These are phyloP conservation scores for Dioscorea zingiberensis DNA, from an alignment of 106 monocot species.

Conservation along the genomic window DNA sequence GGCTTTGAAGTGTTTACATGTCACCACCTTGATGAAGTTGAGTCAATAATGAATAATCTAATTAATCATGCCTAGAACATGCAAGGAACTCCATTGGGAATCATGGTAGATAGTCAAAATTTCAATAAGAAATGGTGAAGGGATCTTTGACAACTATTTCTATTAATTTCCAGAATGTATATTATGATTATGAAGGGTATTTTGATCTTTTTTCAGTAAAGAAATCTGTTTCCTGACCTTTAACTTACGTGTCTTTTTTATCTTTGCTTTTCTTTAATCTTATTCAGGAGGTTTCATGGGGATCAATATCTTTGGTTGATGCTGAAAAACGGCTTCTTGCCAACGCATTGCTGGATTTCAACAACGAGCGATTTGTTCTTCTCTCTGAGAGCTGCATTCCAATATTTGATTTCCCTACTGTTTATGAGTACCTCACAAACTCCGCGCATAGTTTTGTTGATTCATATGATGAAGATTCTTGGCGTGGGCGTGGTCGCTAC, in stretches of 20 bases:
- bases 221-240: constrained; percentile 1
- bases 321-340: constrained; percentile 47
- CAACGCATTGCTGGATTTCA: constrained; percentile 40
- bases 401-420: constrained; percentile 30
- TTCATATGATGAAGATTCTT: constrained; percentile 28
- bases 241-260: not conserved
- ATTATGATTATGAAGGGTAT: too few relatives aligned
- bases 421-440: constrained; percentile 35
- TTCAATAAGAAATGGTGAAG: too few relatives aligned
- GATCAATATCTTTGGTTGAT: constrained; percentile 30
- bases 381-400: constrained; percentile 55
- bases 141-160: too few relatives aligned
- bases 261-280: not conserved
- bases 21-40: too few relatives aligned
- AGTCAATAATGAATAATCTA: too few relatives aligned
- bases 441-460: constrained; percentile 35
- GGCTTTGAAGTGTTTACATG: too few relatives aligned
- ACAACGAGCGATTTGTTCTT: constrained; percentile 41
- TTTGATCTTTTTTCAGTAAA: not conserved
- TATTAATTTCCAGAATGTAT: too few relatives aligned
- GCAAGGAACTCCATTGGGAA: too few relatives aligned
- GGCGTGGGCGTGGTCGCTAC: constrained; percentile 35
- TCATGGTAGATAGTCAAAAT: too few relatives aligned
- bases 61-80: too few relatives aligned
- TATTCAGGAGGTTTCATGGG: constrained; percentile 41